A percentile compares a stretch with the other conserved stretches of the same genome.
phyloP scores from a whole-genome alignment of 225 moss, liverwort and hornwort species.

The Sphagnum contortum region DNA sequence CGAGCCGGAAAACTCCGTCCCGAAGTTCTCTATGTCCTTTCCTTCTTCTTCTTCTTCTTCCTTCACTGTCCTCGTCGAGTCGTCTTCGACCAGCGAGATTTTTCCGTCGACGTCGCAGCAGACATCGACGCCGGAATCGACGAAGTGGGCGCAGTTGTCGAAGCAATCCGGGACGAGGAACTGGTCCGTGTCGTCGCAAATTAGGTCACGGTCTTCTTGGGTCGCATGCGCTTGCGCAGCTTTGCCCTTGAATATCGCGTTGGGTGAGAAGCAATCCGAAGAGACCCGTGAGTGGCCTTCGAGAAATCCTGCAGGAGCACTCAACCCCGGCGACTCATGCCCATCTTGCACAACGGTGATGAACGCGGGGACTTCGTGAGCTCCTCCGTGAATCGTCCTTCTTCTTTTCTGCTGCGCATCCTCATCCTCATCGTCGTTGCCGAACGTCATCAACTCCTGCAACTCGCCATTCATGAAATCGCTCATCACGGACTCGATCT shows the following conservation, averaged over 20 bases:
- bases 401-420: neutral
- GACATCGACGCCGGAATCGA: constrained; percentile 28
- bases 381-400: too few species aligned
- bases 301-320: constrained; percentile 26
- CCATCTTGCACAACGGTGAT: constrained; percentile 23
- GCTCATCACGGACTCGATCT: constrained; percentile 3
- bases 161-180: constrained; percentile 41
- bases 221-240: constrained; percentile 21
- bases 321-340: constrained; percentile 33
- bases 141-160: constrained; percentile 5
- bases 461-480: too few species aligned
- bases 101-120: constrained; percentile 18
- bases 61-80: constrained; percentile 3
- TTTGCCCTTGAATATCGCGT: constrained; percentile 45
- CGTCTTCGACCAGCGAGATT: too few species aligned
- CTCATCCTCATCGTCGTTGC: neutral
- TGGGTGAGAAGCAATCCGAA: constrained; percentile 5
- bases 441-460: too few species aligned
- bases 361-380: constrained; percentile 50
- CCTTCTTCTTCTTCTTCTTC: constrained; percentile 5
- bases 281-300: constrained; percentile 32
- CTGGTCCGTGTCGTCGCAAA: constrained; percentile 37
- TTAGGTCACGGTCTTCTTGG: constrained; percentile 8
- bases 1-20: constrained; percentile 16
- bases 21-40: constrained; percentile 14